Percentiles rank a stretch among this genome's conserved stretches.
phyloP scores from a whole-genome alignment of 31 red algal genomes.

The Bonnemaisonia californica region DNA sequence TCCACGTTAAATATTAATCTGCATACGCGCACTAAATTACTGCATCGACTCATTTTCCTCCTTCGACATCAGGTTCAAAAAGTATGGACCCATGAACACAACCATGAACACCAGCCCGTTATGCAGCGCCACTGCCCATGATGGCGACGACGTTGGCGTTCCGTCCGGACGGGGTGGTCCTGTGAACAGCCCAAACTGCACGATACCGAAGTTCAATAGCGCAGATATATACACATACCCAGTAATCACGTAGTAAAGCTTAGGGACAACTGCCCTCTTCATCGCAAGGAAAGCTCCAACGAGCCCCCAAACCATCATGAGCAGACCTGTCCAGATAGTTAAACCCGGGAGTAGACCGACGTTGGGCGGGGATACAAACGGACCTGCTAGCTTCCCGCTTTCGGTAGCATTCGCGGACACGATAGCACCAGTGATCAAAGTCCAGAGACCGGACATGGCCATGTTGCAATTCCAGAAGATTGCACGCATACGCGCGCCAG shows the following conservation, averaged over 20 bases:
- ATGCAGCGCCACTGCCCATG: slow-evolving; percentile 15
- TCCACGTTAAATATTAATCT: background rate
- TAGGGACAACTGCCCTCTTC: background rate
- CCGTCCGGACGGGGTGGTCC: no score
- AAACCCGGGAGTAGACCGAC: slow-evolving; percentile 22
- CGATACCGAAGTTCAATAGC: slow-evolving; percentile 34
- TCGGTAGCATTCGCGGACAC: background rate
- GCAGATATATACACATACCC: slow-evolving; percentile 9
- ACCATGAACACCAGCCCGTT: slow-evolving; percentile 26
- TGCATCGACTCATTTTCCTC: background rate
- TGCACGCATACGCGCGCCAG: slow-evolving; percentile 11
- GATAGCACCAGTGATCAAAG: slow-evolving; percentile 18
- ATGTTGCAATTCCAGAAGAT: slow-evolving; percentile 44
- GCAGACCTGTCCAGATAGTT: slow-evolving; percentile 22
- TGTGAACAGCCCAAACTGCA: slow-evolving; percentile 16
- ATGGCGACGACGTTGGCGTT: no score
- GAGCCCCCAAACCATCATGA: slow-evolving; percentile 13
- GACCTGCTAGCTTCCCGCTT: background rate
- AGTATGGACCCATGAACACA: slow-evolving; percentile 31
- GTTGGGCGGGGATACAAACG: slow-evolving; percentile 29
- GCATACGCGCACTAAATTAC: background rate
- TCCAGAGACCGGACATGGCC: slow-evolving; percentile 24
- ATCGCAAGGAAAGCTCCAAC: slow-evolving; percentile 5
- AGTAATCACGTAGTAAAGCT: slow-evolving; percentile 4
- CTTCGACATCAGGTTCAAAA: slow-evolving; percentile 6